Base-by-base conservation (phyloP, 2,329 filamentous ascomycete species). In the Aureobasidium sp. region DNA sequence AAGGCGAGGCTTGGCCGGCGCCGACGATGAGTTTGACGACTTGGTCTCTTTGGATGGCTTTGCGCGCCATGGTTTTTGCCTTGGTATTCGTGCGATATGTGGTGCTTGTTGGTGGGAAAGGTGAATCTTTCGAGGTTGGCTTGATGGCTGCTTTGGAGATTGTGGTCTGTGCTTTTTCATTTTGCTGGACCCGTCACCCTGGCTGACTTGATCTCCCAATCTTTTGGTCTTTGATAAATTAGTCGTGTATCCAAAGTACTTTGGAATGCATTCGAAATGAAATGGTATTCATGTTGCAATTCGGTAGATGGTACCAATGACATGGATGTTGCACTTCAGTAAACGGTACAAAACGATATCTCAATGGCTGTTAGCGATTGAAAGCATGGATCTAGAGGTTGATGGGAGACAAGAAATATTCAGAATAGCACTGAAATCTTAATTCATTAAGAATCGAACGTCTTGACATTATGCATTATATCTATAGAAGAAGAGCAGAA, bases 21-120 rank as follows among this genome's bases (percentile, higher is more conserved):
- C 91, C 93, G 57, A 98, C 93, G 61, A 98, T 95, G 70, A 98
- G 81, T 76, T 97, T 98, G 69, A 98, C 90, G 56, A 97, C 84
- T 71, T 88, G 83, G 66, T 94, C 79, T 58, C 71, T 74, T 59
- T 71, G 68, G 53, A 79, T 63, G 41, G 69, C 70, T 65, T 74
- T 78, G 59, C 70, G 71, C 47, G 79, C 73, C 78, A 80, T 80
- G 61, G 54, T 60, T 56, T 48, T 35, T 22, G 54, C 4, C 4
- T 14, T 6, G 14, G 12, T 39, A 21, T 49, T 4, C 25, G 30
- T 29, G 19, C 6, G 6, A 30, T 49, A 22, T 34, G n/a, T 35
- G 27, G 3, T 25, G 16, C 14, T 17, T 8, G 22, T 7, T 39
- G 34, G 22, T 32, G 27, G 14, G 12, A 12, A 11, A 6, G 27